These are phyloP conservation scores for Grosmannia huntii DNA, from an alignment of 2,329 filamentous ascomycete species.

Conservation along the genomic window DNA sequence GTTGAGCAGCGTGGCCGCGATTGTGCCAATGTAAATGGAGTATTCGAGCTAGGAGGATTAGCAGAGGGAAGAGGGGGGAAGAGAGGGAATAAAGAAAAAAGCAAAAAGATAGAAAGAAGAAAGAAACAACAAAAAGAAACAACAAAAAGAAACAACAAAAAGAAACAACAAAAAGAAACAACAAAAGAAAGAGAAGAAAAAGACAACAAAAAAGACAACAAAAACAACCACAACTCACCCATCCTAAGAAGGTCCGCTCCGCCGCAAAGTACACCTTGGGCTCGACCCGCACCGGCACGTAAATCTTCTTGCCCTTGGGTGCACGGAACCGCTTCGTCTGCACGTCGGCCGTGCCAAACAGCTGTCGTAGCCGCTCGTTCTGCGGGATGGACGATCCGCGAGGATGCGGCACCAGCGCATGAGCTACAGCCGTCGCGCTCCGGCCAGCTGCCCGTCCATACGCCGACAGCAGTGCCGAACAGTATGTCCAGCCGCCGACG, in stretches of 20 bases:
- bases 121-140: slow-evolving; percentile 1
- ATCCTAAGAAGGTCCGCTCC: slow-evolving; percentile 89
- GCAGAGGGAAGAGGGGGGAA: not conserved
- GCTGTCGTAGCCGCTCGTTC: slow-evolving; percentile 37
- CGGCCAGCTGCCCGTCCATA: slow-evolving; percentile 30
- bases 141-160: not conserved
- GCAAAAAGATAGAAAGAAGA: too few relatives aligned
- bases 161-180: not conserved
- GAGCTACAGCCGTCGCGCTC: slow-evolving; percentile 29
- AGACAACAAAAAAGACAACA: slow-evolving; percentile 1
- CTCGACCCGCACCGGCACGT: slow-evolving; percentile 90
- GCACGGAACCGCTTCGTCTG: slow-evolving; percentile 53
- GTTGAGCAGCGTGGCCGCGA: slow-evolving; percentile 73
- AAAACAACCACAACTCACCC: slow-evolving; percentile 42
- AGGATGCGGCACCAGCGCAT: slow-evolving; percentile 42
- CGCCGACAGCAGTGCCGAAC: slow-evolving; percentile 41
- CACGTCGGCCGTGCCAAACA: slow-evolving; percentile 43
- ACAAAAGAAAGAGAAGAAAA: not conserved
- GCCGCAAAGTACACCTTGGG: slow-evolving; percentile 97
- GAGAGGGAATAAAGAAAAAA: too few relatives aligned
- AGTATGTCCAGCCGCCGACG: slow-evolving; percentile 66
- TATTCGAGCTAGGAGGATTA: slow-evolving; percentile 61
- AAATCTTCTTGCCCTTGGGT: slow-evolving; percentile 78
- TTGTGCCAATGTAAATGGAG: slow-evolving; percentile 83
- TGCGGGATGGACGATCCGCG: slow-evolving; percentile 42